These are phyloP conservation scores for Orbilia blumenaviensis DNA, from an alignment of 2,329 filamentous ascomycete species.

Conservation along the genomic window DNA sequence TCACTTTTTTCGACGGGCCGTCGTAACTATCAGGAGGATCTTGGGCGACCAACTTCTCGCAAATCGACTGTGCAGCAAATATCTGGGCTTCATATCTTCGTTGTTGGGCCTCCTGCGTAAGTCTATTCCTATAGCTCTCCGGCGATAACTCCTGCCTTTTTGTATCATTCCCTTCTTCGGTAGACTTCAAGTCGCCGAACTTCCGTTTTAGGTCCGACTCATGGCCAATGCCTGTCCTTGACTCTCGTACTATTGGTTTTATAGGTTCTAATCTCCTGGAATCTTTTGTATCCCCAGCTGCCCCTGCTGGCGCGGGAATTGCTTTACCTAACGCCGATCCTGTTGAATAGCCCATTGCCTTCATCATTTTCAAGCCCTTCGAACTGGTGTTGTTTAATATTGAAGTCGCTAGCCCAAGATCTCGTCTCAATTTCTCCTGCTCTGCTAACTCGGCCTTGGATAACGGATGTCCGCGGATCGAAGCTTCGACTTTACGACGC, in stretches of 20 bases:
- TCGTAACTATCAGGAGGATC: constrained; percentile 49
- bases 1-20: constrained; percentile 56
- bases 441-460: constrained; percentile 85
- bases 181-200: constrained; percentile 70
- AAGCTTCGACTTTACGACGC: constrained; percentile 65
- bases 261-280: constrained; percentile 60
- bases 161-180: constrained; percentile 59
- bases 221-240: constrained; percentile 82
- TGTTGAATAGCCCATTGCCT: constrained; percentile 86
- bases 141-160: constrained; percentile 74
- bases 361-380: constrained; percentile 96
- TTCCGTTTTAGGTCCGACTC: constrained; percentile 85
- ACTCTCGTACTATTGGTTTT: constrained; percentile 78
- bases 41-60: constrained; percentile 77
- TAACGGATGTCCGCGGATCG: constrained; percentile 73
- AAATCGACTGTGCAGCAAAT: constrained; percentile 80
- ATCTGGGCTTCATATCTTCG: constrained; percentile 75
- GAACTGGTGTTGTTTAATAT: constrained; percentile 69
- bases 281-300: constrained; percentile 63
- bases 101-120: constrained; percentile 75
- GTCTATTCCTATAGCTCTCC: constrained; percentile 76
- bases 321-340: constrained; percentile 77
- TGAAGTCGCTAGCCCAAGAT: constrained; percentile 78
- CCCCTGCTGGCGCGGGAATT: constrained; percentile 58
- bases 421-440: constrained; percentile 75